These are phyloP conservation scores for Salix exigua DNA, from an alignment of 345 rosid genomes.

Conservation along the genomic window DNA sequence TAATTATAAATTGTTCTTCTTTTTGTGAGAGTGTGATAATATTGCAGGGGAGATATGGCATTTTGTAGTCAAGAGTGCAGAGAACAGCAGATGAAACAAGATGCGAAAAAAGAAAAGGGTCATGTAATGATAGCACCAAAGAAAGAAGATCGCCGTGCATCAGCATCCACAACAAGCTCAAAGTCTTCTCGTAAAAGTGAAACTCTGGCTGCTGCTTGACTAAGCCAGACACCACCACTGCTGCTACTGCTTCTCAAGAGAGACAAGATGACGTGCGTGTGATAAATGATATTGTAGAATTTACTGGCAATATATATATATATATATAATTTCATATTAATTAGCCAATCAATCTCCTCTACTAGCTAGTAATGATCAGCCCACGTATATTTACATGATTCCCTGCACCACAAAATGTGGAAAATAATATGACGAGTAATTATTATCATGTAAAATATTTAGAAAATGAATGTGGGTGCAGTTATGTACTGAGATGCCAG, in stretches of 20 bases:
- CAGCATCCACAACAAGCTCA: constrained; percentile 10
- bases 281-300: neutral
- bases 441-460: neutral
- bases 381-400: neutral
- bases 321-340: neutral
- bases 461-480: neutral
- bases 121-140: constrained; percentile 11
- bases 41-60: constrained; percentile 71
- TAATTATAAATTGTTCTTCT: no score
- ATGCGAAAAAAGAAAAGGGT: constrained; percentile 45
- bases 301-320: no score
- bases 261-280: neutral
- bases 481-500: neutral
- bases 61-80: constrained; percentile 86
- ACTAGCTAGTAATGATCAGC: neutral
- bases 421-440: neutral
- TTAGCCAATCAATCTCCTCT: neutral
- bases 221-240: neutral
- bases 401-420: neutral
- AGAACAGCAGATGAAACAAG: constrained; percentile 67
- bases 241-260: neutral
- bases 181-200: constrained; percentile 23
- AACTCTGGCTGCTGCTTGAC: constrained; percentile 34
- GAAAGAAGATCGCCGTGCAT: constrained; percentile 15
- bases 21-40: neutral